Percentiles rank a stretch among this genome's conserved stretches.
Conservation (phyloP, 331 rosid species). For the Quercus lobata region DNA sequence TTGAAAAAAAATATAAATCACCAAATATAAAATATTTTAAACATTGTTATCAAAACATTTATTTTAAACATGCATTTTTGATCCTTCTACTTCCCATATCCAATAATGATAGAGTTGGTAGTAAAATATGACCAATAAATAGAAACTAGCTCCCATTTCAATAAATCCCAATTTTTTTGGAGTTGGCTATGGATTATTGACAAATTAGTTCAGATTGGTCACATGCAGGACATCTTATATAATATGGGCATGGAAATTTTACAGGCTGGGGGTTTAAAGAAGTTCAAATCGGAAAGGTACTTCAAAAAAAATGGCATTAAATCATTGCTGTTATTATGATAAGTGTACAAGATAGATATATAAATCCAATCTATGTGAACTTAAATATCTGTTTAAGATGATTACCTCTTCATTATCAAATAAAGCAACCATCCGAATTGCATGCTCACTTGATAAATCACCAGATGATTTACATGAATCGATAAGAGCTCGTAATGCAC, state of each 20-base stretch:
- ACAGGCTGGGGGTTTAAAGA: not conserved
- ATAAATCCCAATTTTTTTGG: not conserved
- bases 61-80: not conserved
- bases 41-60: too few species aligned
- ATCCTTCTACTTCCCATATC: not conserved
- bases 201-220: not conserved
- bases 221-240: not conserved
- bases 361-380: conserved; percentile 8
- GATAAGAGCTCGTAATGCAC: conserved; percentile 85
- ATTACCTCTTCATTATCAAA: conserved; percentile 98
- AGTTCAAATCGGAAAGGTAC: not conserved
- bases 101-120: not conserved
- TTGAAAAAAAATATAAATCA: not conserved
- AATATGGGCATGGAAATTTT: not conserved
- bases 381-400: conserved; percentile 11
- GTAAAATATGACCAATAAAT: not conserved
- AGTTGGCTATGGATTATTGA: too few species aligned
- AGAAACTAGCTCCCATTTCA: not conserved
- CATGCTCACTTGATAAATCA: conserved; percentile 59
- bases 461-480: conserved; percentile 65
- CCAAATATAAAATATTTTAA: not conserved
- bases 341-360: conserved; percentile 3
- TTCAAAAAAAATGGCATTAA: not conserved
- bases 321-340: not conserved
- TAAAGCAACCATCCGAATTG: conserved; percentile 92